A percentile compares a stretch with the other conserved stretches of the same genome.
Evolutionary conservation across 495 filamentous ascomycete species (phyloP).

Genomic region (Penicillium chermesinum): DNA sequence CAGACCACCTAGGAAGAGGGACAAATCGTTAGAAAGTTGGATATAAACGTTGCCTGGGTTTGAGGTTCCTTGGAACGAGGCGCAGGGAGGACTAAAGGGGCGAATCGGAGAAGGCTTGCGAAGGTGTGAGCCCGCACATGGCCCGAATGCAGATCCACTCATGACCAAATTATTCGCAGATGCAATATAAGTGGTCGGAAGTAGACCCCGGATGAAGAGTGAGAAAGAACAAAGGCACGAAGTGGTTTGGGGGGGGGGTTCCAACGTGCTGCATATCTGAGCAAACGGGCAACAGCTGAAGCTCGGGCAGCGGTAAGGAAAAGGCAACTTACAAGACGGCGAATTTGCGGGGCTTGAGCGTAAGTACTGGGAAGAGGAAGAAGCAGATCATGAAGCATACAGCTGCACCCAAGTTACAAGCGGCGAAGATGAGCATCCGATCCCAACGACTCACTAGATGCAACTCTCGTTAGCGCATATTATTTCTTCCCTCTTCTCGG

Average conservation of each 20-base stretch:
- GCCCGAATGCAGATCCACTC: constrained; percentile 15
- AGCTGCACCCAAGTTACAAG: constrained; percentile 84
- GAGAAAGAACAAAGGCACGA: constrained; percentile 1
- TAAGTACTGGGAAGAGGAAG: constrained; percentile 74
- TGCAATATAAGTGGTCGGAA: constrained; percentile 14
- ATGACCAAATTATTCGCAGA: constrained; percentile 17
- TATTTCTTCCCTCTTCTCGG: constrained; percentile 12
- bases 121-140: constrained; percentile 18
- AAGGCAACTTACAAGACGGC: constrained; percentile 80
- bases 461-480: constrained; percentile 18
- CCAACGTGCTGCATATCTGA: too few relatives aligned
- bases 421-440: constrained; percentile 83
- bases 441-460: constrained; percentile 92
- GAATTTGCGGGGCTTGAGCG: constrained; percentile 82
- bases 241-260: constrained; percentile 2
- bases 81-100: constrained; percentile 13
- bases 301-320: constrained; percentile 3
- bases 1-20: constrained; percentile 68
- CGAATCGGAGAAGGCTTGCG: constrained; percentile 7
- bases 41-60: constrained; percentile 10
- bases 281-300: constrained; percentile 6
- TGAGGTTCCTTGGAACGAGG: constrained; percentile 21
- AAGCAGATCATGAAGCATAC: constrained; percentile 93
- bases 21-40: constrained; percentile 22
- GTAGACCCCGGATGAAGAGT: neutral